A percentile compares a stretch with the other conserved stretches of the same genome.
Evolutionary conservation across 2,329 filamentous ascomycete species (phyloP).

Genomic region (Pseudogymnoascus sp.): DNA sequence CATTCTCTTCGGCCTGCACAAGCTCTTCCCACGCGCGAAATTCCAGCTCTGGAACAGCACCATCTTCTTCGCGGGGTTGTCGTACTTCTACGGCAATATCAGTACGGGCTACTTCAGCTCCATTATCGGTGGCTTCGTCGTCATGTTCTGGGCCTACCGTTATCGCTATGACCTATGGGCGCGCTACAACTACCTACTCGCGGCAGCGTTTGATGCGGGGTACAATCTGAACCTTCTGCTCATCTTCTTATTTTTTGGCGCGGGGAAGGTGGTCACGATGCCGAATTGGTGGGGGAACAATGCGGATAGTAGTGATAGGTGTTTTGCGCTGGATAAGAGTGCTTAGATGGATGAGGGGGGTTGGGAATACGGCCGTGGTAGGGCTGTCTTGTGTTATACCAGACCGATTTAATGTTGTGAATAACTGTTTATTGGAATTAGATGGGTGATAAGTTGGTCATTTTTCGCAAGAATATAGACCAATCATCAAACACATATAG

Average conservation of each 20-base stretch:
- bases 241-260: slow-evolving; percentile 54
- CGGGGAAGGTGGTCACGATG: slow-evolving; percentile 51
- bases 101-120: slow-evolving; percentile 52
- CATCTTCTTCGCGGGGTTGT: slow-evolving; percentile 53
- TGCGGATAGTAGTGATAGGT: slow-evolving; percentile 48
- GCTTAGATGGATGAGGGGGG: background rate
- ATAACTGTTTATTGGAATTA: background rate
- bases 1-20: slow-evolving; percentile 46
- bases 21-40: slow-evolving; percentile 44
- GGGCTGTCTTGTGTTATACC: background rate
- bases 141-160: slow-evolving; percentile 54
- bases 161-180: slow-evolving; percentile 52
- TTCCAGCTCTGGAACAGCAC: slow-evolving; percentile 55
- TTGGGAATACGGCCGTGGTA: background rate
- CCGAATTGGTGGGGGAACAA: slow-evolving; percentile 62
- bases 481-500: background rate
- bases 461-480: background rate
- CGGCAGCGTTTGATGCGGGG: slow-evolving; percentile 55
- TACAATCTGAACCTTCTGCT: slow-evolving; percentile 57
- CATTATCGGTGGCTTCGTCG: slow-evolving; percentile 54
- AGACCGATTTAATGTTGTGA: background rate
- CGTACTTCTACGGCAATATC: slow-evolving; percentile 55
- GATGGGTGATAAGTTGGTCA: background rate
- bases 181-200: slow-evolving; percentile 55
- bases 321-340: slow-evolving; percentile 44